These are phyloP conservation scores for Nothophytophthora sp. DNA, from an alignment of 352 stramenopile species.

Conservation along the genomic window DNA sequence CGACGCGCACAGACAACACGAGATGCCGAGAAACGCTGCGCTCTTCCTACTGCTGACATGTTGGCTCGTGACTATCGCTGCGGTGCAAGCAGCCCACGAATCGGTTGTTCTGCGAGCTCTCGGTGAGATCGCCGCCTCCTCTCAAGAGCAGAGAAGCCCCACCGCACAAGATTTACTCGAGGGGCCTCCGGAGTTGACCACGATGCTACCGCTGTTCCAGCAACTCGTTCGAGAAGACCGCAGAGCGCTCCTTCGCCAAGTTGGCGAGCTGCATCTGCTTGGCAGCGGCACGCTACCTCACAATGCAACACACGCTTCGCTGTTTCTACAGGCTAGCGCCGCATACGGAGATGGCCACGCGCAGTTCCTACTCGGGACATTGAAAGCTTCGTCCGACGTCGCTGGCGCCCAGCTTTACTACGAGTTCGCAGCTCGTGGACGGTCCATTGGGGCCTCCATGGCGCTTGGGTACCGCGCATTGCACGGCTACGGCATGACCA, in stretches of 20 bases:
- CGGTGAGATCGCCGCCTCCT: constrained; percentile 11
- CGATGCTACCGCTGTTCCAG: constrained; percentile 22
- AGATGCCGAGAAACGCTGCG: constrained; percentile 6
- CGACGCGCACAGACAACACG: no score
- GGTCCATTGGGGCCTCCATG: constrained; percentile 49
- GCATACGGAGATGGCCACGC: constrained; percentile 22
- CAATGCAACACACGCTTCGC: constrained; percentile 20
- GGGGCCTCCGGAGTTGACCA: constrained; percentile 11
- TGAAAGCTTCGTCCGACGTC: constrained; percentile 18
- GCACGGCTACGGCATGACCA: constrained; percentile 48
- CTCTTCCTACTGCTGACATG: constrained; percentile 14
- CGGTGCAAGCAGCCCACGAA: constrained; percentile 7
- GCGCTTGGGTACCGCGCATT: constrained; percentile 70
- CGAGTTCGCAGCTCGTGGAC: constrained; percentile 52
- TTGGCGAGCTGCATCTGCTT: constrained; percentile 44
- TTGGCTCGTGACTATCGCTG: neutral
- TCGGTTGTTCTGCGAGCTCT: constrained; percentile 14
- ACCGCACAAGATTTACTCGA: constrained; percentile 18
- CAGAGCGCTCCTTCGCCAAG: constrained; percentile 30
- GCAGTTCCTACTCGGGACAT: constrained; percentile 49
- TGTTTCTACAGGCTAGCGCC: constrained; percentile 50
- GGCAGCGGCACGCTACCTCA: constrained; percentile 4
- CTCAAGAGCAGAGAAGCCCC: neutral
- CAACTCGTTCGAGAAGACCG: constrained; percentile 16
- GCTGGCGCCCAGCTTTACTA: constrained; percentile 45